These are phyloP conservation scores for Oryza punctata DNA, from an alignment of 176 grass and related monocot species.

Conservation along the genomic window DNA sequence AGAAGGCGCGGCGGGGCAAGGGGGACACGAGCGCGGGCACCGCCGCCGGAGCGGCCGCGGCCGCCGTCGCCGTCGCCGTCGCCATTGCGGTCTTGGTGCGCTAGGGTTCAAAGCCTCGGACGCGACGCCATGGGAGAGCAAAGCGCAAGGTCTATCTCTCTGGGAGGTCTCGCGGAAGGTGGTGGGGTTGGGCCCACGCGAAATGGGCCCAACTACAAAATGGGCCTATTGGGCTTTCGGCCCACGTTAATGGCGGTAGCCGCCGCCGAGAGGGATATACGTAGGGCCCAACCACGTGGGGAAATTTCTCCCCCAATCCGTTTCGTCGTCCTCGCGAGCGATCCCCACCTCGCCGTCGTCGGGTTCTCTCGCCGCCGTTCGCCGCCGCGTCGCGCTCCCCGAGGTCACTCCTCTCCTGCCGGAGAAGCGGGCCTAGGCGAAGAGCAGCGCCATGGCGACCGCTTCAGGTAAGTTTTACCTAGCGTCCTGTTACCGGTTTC, in stretches of 20 bases:
- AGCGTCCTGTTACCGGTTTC: not conserved
- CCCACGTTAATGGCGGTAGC: slow-evolving; percentile 19
- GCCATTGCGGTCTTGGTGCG: slow-evolving; percentile 31
- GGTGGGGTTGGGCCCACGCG: not conserved
- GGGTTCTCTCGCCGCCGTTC: not conserved
- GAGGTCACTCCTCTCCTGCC: not conserved
- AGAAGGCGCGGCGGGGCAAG: slow-evolving; percentile 24
- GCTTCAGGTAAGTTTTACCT: slow-evolving; percentile 48
- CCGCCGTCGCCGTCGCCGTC: slow-evolving; percentile 18
- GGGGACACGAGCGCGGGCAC: slow-evolving; percentile 22
- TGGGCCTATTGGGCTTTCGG: not conserved
- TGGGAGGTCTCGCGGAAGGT: slow-evolving; percentile 33
- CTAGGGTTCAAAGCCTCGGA: slow-evolving; percentile 40
- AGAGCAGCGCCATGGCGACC: slow-evolving; percentile 46
- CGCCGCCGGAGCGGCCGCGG: not conserved
- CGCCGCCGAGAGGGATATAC: not conserved
- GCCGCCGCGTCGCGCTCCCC: not conserved
- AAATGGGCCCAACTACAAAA: not conserved
- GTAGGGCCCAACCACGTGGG: too few species aligned
- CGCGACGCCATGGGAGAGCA: slow-evolving; percentile 46
- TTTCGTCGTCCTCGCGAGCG: not conserved
- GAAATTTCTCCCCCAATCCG: not conserved
- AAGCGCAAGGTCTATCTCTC: slow-evolving; percentile 43
- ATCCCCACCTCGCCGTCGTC: not conserved
- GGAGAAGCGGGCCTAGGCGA: not conserved